phyloP scores from a whole-genome alignment of 1,139 yeast genomes.

The Suhomyces bribrorum region DNA sequence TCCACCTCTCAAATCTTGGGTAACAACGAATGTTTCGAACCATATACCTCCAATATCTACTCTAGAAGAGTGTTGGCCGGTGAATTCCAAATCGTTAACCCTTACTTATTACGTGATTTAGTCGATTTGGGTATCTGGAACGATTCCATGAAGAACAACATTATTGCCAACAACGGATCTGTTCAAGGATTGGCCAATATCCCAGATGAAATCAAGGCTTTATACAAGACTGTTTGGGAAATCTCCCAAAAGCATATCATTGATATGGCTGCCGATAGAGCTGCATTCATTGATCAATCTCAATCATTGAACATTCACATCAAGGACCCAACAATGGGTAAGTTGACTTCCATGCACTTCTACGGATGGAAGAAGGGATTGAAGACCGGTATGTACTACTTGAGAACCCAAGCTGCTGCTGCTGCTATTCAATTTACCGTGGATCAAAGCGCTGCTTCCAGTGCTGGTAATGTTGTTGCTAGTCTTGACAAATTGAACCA shows the following conservation, averaged over 20 bases:
- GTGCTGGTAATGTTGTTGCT: constrained; percentile 35
- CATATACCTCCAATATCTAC: constrained; percentile 84
- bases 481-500: constrained; percentile 55
- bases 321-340: constrained; percentile 87
- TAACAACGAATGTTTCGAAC: constrained; percentile 89
- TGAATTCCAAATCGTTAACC: constrained; percentile 86
- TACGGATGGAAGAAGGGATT: constrained; percentile 97
- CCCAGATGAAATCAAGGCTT: constrained; percentile 72
- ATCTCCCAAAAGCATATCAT: constrained; percentile 83
- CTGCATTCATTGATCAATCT: constrained; percentile 91
- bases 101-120: constrained; percentile 75
- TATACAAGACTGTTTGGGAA: constrained; percentile 97
- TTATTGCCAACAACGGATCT: constrained; percentile 82
- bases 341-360: constrained; percentile 95
- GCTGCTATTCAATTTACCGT: constrained; percentile 64
- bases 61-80: constrained; percentile 86
- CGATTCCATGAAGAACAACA: constrained; percentile 75
- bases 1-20: constrained; percentile 91
- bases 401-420: constrained; percentile 73
- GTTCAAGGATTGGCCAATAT: constrained; percentile 75
- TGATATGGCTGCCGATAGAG: constrained; percentile 95
- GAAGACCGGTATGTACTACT: constrained; percentile 97
- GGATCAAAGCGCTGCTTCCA: constrained; percentile 38
- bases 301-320: constrained; percentile 88
- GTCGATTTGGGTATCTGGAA: constrained; percentile 85